phyloP scores from a whole-genome alignment of 495 filamentous ascomycete species.

The Stereocaulon alpinum region DNA sequence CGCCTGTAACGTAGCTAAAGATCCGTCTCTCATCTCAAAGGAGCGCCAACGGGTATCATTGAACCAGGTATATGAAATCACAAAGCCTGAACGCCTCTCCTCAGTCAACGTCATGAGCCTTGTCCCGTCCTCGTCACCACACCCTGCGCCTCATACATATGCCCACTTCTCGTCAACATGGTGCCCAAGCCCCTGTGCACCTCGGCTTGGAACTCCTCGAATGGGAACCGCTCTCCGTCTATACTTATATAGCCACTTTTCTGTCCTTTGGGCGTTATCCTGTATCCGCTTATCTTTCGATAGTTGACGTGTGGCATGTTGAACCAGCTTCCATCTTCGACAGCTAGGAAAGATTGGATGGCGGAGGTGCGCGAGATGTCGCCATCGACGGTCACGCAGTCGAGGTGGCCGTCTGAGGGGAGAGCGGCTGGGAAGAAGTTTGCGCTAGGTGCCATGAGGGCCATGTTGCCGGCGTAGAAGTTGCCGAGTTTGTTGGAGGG shows the following conservation, averaged over 20 bases:
- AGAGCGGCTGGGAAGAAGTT: constrained; percentile 84
- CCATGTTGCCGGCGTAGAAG: constrained; percentile 91
- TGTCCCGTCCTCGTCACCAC: constrained; percentile 20
- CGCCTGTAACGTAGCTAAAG: background rate
- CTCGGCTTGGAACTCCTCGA: constrained; percentile 83
- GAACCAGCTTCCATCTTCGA: constrained; percentile 64
- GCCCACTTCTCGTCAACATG: constrained; percentile 60
- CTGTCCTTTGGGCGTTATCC: constrained; percentile 61
- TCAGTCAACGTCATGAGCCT: background rate
- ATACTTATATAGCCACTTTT: constrained; percentile 80
- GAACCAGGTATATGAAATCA: background rate
- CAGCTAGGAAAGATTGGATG: constrained; percentile 54
- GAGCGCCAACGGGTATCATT: constrained; percentile 12
- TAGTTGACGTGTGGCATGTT: constrained; percentile 67
- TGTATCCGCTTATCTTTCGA: constrained; percentile 70
- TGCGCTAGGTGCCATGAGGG: constrained; percentile 74
- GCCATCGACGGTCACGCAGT: constrained; percentile 72
- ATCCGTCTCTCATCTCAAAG: background rate
- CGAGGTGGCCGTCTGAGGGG: constrained; percentile 75
- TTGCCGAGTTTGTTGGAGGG: constrained; percentile 71
- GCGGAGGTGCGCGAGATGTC: constrained; percentile 53
- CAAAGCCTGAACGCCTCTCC: background rate
- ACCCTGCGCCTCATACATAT: constrained; percentile 62
- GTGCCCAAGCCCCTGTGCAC: constrained; percentile 78
- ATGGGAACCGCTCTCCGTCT: constrained; percentile 81